These are phyloP conservation scores for Rhododendron molle DNA, from an alignment of 148 eudicot genomes.

Conservation along the genomic window DNA sequence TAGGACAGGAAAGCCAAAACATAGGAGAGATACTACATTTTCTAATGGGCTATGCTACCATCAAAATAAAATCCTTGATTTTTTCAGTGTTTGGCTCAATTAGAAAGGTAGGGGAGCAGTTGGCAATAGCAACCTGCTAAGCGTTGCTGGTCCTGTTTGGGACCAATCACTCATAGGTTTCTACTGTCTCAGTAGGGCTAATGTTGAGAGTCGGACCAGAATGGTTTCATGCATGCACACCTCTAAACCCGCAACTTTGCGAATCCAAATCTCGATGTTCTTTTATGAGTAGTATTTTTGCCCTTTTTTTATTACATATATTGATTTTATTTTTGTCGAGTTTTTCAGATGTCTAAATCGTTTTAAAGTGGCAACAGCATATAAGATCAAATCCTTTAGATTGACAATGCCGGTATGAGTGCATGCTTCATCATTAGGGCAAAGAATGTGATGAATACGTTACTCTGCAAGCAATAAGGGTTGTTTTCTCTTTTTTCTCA, in stretches of 20 bases:
- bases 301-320: not conserved
- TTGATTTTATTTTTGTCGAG: not conserved
- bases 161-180: not conserved
- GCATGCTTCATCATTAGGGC: constrained; percentile 26
- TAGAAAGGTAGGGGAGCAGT: not conserved
- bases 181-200: not conserved
- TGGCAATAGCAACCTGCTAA: not conserved
- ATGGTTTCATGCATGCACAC: not conserved
- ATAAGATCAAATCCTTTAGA: constrained; percentile 12
- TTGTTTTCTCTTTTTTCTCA: not conserved
- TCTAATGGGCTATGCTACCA: not conserved
- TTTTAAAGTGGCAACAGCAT: not conserved
- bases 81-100: not conserved
- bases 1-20: not conserved
- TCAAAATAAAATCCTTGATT: not conserved
- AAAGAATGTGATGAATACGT: constrained; percentile 19
- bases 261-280: not conserved
- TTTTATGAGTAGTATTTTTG: not conserved
- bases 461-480: constrained; percentile 31
- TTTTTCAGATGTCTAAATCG: not conserved
- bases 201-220: not conserved
- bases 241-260: not conserved
- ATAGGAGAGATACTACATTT: not conserved
- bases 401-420: constrained; percentile 26
- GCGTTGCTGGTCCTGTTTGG: not conserved